Conservation (phyloP, 2,329 filamentous ascomycete species). For the Sporothrix variecibatus region DNA sequence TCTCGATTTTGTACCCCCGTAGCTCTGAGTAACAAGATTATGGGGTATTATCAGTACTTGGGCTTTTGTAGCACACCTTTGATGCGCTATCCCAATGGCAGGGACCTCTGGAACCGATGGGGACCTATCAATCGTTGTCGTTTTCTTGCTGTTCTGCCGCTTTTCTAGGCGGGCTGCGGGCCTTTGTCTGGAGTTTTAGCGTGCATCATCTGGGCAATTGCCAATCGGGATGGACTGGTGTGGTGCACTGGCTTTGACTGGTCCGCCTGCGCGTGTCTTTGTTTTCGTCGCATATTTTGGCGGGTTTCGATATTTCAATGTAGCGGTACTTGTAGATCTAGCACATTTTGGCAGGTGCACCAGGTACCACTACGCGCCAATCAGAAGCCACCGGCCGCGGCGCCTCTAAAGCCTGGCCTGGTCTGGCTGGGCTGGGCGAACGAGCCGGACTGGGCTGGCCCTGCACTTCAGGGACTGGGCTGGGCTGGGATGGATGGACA, state of each 20-base stretch:
- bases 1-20: neutral
- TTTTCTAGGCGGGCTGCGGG: slow-evolving; percentile 13
- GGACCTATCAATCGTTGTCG: neutral
- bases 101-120: neutral
- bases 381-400: neutral
- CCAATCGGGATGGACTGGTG: neutral
- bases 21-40: slow-evolving; percentile 10
- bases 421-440: slow-evolving; percentile 3
- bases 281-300: slow-evolving; percentile 18
- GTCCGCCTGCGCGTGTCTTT: neutral
- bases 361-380: slow-evolving; percentile 7
- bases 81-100: slow-evolving; percentile 1
- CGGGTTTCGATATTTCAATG: neutral
- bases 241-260: neutral
- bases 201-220: neutral
- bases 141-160: neutral
- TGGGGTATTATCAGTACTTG: slow-evolving; percentile 14
- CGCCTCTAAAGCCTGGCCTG: slow-evolving; percentile 14
- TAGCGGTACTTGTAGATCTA: slow-evolving; percentile 17
- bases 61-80: neutral
- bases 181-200: slow-evolving; percentile 20
- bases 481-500: slow-evolving; percentile 13
- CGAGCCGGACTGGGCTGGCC: slow-evolving; percentile 13
- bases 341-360: neutral
- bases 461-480: slow-evolving; percentile 16